Base-by-base conservation (phyloP, 768 basidiomycete species). In the Termitomyces sp. region DNA sequence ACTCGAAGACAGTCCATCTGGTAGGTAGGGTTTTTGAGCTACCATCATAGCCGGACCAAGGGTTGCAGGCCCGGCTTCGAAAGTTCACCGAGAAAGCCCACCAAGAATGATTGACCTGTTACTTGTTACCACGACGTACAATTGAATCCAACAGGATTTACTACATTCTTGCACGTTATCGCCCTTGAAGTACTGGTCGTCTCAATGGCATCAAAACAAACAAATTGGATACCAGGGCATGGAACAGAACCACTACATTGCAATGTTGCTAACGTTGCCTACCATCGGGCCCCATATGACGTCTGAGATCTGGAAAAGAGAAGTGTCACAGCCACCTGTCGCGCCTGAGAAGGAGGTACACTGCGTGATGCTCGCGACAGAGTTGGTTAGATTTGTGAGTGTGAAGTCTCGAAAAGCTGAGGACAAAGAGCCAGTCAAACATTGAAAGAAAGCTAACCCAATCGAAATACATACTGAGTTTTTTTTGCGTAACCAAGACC, bases 301-400 rank as follows among this genome's bases (percentile, higher is more conserved):
- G 52, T 70, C 62, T 10, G 67, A 67, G 23, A 72, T 60, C 56
- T 70, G 68, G 58, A 71, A 67, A 17, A 63, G 64, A 1, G 67
- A 69, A 5, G 70, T 69, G 54, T 71, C 68, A 58, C 71, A 71
- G 17, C 58, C 63, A 15, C 67, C 70, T 3, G 68, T 68, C 15
- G 67, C 66, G 31, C 70, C 69, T n/a, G 64, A 62, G 59, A 67
- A 72, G 14, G 69, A 59, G 10, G 70, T 72, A 62, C 70, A 70
- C 42, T 68, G 69, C 15, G 65, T 64, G 42, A 67, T 67, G 35
- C 33, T 46, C 9, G 68, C 62, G 30, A 62, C 57, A 21, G 49
- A 50, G 35, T 60, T 55, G n/a, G 62, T 65, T 26, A 65, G 56
- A 17, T 69, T 67, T 17, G 57, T 46, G 17, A 67, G 56, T 0